Conservation (phyloP, 2,329 filamentous ascomycete species). For the Escovopsis sp. region DNA sequence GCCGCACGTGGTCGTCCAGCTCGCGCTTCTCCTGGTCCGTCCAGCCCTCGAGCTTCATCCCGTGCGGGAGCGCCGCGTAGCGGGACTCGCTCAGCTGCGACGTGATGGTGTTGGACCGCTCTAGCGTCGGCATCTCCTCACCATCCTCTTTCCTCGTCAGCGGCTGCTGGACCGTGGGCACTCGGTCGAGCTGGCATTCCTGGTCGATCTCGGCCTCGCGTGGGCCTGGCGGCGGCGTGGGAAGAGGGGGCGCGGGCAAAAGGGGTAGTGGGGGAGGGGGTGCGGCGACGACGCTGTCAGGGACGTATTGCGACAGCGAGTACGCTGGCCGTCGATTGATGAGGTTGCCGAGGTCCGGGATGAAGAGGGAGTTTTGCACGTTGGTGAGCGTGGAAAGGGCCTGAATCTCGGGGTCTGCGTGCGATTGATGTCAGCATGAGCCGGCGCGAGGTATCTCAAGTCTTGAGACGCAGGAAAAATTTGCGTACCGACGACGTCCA, state of each 20-base stretch:
- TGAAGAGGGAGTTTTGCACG: constrained; percentile 77
- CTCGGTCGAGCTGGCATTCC: constrained; percentile 10
- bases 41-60: constrained; percentile 60
- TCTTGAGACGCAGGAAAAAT: too few relatives aligned
- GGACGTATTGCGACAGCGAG: constrained; percentile 41
- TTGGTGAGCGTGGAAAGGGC: constrained; percentile 76
- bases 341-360: constrained; percentile 63
- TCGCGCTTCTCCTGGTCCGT: constrained; percentile 56
- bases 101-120: constrained; percentile 44
- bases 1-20: constrained; percentile 73
- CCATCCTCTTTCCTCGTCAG: constrained; percentile 7
- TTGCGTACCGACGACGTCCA: constrained; percentile 24
- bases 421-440: constrained; percentile 3
- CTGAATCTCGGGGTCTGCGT: constrained; percentile 66
- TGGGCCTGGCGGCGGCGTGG: background rate
- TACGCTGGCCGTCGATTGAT: constrained; percentile 71
- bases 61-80: constrained; percentile 68
- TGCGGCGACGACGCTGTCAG: background rate
- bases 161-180: constrained; percentile 5
- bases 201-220: background rate
- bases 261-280: too few relatives aligned
- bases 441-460: background rate
- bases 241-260: too few relatives aligned
- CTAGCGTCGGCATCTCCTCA: constrained; percentile 13
- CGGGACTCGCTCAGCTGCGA: constrained; percentile 54